Percentiles rank a stretch among this genome's conserved stretches.
phyloP scores from a whole-genome alignment of 331 rosid species.

The Phaseolus coccineus region DNA sequence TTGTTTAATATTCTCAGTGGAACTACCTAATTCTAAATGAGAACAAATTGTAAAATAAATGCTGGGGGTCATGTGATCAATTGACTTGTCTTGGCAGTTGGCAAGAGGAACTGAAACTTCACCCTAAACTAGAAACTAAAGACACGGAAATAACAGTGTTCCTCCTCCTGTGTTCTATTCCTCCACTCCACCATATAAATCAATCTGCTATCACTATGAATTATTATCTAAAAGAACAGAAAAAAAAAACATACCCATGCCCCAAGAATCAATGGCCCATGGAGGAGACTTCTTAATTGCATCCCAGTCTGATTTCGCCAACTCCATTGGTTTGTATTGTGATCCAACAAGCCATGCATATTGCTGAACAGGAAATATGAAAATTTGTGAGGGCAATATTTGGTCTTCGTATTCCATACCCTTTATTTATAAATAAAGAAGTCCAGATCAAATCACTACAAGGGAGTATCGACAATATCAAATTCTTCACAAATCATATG shows the following conservation, averaged over 20 bases:
- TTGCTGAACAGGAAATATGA: slow-evolving; percentile 56
- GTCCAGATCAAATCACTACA: not conserved
- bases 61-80: not conserved
- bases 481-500: not conserved
- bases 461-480: not conserved
- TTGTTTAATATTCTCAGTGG: not conserved
- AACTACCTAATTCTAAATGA: not conserved
- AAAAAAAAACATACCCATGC: slow-evolving; percentile 66
- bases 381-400: slow-evolving; percentile 35
- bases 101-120: slow-evolving; percentile 8
- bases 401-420: not conserved
- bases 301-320: slow-evolving; percentile 80
- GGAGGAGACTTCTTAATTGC: slow-evolving; percentile 75
- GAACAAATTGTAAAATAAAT: not conserved
- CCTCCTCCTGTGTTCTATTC: not conserved
- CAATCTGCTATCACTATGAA: slow-evolving; percentile 32
- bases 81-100: slow-evolving; percentile 4
- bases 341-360: slow-evolving; percentile 91
- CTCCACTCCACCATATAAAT: not conserved
- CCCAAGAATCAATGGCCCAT: slow-evolving; percentile 92
- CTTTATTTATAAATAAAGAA: slow-evolving; percentile 2
- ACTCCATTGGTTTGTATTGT: slow-evolving; percentile 81
- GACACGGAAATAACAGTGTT: not conserved
- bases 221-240: slow-evolving; percentile 15
- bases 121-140: not conserved